These are phyloP conservation scores for Monoraphidium neglectum DNA, from an alignment of 139 green algal species.

Conservation along the genomic window DNA sequence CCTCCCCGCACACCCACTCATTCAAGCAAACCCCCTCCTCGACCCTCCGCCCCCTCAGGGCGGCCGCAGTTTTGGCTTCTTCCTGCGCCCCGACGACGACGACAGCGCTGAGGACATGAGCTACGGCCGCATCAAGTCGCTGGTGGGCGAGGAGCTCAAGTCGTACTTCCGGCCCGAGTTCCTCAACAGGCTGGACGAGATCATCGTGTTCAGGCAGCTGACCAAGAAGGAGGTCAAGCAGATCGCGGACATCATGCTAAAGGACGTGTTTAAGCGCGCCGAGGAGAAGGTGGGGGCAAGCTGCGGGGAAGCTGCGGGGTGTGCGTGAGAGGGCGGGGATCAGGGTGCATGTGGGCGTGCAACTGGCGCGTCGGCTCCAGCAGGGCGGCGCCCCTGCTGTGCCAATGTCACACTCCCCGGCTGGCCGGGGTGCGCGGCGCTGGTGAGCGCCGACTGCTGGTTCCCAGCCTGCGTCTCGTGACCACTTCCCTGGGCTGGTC, in stretches of 20 bases:
- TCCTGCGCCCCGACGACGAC: constrained; percentile 68
- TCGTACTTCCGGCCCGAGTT: constrained; percentile 99
- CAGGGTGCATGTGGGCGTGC: too few species aligned
- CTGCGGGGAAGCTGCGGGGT: too few species aligned
- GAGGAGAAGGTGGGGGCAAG: constrained; percentile 95
- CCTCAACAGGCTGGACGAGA: constrained; percentile 99
- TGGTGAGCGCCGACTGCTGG: too few species aligned
- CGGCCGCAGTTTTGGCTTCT: constrained; percentile 68
- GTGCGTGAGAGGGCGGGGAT: too few species aligned
- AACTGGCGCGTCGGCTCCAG: too few species aligned
- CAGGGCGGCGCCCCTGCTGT: too few species aligned
- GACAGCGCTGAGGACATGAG: constrained; percentile 55
- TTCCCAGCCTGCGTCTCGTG: too few species aligned
- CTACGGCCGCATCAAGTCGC: constrained; percentile 96
- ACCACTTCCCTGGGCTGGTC: too few species aligned
- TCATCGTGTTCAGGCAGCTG: constrained; percentile 99
- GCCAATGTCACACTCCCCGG: too few species aligned
- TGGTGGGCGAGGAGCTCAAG: constrained; percentile 99
- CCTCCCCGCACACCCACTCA: too few species aligned
- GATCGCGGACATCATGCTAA: constrained; percentile 99
- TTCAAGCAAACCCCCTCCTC: too few species aligned
- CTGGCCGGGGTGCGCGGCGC: too few species aligned
- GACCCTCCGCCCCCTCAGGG: constrained; percentile 1
- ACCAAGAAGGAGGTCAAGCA: constrained; percentile 98
- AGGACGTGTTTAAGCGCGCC: constrained; percentile 89